Evolutionary conservation across 2,329 filamentous ascomycete species (phyloP).

Genomic region (Pseudogymnoascus sp.): DNA sequence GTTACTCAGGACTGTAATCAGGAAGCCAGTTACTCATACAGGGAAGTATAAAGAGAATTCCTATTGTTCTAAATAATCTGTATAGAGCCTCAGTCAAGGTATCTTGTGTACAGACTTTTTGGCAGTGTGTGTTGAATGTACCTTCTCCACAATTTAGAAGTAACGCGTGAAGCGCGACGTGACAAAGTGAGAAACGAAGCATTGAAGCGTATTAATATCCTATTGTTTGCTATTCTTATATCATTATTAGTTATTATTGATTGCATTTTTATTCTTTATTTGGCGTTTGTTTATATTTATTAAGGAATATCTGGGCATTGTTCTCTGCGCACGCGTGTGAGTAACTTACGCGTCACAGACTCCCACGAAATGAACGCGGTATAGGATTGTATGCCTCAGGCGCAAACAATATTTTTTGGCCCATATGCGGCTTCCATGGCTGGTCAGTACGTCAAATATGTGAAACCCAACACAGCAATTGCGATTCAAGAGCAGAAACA

Average conservation of each 20-base stretch:
- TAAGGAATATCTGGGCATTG: not conserved
- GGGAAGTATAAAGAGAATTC: no score
- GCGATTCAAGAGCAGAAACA: constrained; percentile 1
- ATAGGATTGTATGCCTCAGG: not conserved
- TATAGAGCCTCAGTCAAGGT: no score
- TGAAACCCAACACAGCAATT: constrained; percentile 6
- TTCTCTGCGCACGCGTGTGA: not conserved
- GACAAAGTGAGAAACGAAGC: not conserved
- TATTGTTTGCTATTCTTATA: not conserved
- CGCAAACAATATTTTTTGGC: not conserved
- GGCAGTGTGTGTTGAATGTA: no score
- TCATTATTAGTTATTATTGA: not conserved
- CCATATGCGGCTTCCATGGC: not conserved
- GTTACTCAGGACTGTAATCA: no score
- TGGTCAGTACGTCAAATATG: not conserved
- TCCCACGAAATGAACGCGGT: not conserved
- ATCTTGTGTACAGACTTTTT: no score
- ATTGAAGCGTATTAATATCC: not conserved
- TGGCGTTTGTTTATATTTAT: not conserved
- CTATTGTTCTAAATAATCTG: no score
- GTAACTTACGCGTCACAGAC: not conserved
- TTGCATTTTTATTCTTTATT: not conserved
- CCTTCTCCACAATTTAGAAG: not conserved
- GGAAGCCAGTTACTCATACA: no score
- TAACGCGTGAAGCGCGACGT: constrained; percentile 3